phyloP scores from a whole-genome alignment of 345 rosid species.

The Rhodamnia argentea region DNA sequence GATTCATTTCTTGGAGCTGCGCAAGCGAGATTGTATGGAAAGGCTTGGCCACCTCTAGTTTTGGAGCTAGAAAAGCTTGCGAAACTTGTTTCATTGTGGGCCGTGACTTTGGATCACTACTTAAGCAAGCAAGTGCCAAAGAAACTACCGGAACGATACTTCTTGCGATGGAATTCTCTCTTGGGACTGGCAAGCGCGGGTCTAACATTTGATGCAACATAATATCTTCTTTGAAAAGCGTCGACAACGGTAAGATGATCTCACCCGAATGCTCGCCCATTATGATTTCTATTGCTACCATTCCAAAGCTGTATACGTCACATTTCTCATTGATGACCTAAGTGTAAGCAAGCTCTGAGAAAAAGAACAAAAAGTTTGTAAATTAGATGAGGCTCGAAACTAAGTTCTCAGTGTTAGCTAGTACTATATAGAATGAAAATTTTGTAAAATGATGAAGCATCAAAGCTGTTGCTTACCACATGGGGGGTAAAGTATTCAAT shows the following conservation, averaged over 20 bases:
- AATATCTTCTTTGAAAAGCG: not conserved
- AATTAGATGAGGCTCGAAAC: no score
- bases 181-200: not conserved
- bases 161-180: not conserved
- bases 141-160: not conserved
- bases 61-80: not conserved
- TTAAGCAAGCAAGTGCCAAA: conserved; percentile 7
- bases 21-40: not conserved
- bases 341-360: conserved; percentile 18
- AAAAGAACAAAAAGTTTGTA: not conserved
- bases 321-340: conserved; percentile 10
- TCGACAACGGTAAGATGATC: not conserved
- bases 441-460: no score
- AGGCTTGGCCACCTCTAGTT: not conserved
- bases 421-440: no score
- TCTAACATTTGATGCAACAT: not conserved
- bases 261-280: conserved; percentile 12
- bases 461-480: no score
- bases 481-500: no score
- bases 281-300: conserved; percentile 4
- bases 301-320: conserved; percentile 18
- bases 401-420: no score
- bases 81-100: conserved; percentile 5
- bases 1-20: not conserved
- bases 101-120: not conserved